These are phyloP conservation scores for Diaporthe batatas DNA, from an alignment of 2,329 filamentous ascomycete species.

Conservation along the genomic window DNA sequence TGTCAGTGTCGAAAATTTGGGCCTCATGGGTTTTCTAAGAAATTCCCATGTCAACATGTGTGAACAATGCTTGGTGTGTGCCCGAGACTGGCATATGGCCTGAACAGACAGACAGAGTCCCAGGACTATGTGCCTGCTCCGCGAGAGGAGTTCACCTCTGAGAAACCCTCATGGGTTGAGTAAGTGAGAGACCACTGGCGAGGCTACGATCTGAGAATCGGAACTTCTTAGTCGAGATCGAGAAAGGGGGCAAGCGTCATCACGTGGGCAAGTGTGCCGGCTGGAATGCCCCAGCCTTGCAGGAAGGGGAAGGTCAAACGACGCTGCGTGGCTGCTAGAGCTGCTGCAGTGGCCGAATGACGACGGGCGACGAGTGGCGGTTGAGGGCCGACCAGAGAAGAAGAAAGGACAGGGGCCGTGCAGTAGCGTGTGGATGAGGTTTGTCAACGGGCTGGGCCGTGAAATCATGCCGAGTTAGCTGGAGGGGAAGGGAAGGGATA, in stretches of 20 bases:
- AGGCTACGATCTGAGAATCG: slow-evolving; percentile 23
- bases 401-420: neutral
- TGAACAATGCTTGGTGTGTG: neutral
- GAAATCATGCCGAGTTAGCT: slow-evolving; percentile 13
- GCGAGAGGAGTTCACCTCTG: neutral
- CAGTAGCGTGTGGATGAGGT: slow-evolving; percentile 6
- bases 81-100: no score
- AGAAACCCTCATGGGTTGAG: neutral
- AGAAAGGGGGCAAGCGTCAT: slow-evolving; percentile 11
- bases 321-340: neutral
- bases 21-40: neutral
- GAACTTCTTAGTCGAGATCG: slow-evolving; percentile 4
- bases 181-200: neutral
- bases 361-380: neutral
- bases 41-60: neutral
- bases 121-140: neutral
- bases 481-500: neutral
- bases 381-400: neutral
- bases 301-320: slow-evolving; percentile 15
- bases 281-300: slow-evolving; percentile 36
- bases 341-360: neutral
- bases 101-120: no score
- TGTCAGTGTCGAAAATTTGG: neutral
- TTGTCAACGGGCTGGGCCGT: slow-evolving; percentile 25
- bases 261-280: slow-evolving; percentile 34